Percentiles rank a stretch among this genome's conserved stretches.
Conservation (phyloP, 1,139 yeast species). For the Suhomyces terraborum region DNA sequence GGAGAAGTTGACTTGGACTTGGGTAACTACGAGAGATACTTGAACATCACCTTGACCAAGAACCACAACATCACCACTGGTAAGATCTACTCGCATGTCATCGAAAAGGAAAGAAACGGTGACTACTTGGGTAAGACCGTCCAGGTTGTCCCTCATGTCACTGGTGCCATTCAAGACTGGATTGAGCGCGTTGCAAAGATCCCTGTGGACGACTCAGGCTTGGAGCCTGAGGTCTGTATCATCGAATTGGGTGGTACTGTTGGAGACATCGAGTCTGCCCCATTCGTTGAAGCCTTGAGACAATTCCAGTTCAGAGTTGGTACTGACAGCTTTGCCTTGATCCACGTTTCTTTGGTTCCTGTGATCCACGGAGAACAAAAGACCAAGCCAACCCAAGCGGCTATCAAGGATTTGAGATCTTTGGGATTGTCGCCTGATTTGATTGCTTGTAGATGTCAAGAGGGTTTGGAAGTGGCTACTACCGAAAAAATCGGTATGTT, state of each 20-base stretch:
- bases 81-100: slow-evolving; percentile 90
- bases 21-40: slow-evolving; percentile 96
- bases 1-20: slow-evolving; percentile 98
- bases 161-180: slow-evolving; percentile 98
- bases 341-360: slow-evolving; percentile 95
- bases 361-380: slow-evolving; percentile 98
- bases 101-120: slow-evolving; percentile 93
- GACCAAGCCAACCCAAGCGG: slow-evolving; percentile 99
- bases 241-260: slow-evolving; percentile 99
- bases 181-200: slow-evolving; percentile 87
- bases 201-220: slow-evolving; percentile 91
- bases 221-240: slow-evolving; percentile 90
- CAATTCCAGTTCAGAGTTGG: slow-evolving; percentile 99
- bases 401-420: slow-evolving; percentile 93
- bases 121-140: slow-evolving; percentile 99
- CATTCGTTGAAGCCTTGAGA: slow-evolving; percentile 97
- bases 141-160: slow-evolving; percentile 97
- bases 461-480: slow-evolving; percentile 76
- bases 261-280: slow-evolving; percentile 98
- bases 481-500: slow-evolving; percentile 97
- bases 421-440: slow-evolving; percentile 94
- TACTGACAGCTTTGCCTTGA: slow-evolving; percentile 86
- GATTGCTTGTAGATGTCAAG: slow-evolving; percentile 96
- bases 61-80: slow-evolving; percentile 99
- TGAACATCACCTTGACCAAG: slow-evolving; percentile 86